Base-by-base conservation (phyloP, 2,329 filamentous ascomycete genomes). In the Aureobasidium pullulans region DNA sequence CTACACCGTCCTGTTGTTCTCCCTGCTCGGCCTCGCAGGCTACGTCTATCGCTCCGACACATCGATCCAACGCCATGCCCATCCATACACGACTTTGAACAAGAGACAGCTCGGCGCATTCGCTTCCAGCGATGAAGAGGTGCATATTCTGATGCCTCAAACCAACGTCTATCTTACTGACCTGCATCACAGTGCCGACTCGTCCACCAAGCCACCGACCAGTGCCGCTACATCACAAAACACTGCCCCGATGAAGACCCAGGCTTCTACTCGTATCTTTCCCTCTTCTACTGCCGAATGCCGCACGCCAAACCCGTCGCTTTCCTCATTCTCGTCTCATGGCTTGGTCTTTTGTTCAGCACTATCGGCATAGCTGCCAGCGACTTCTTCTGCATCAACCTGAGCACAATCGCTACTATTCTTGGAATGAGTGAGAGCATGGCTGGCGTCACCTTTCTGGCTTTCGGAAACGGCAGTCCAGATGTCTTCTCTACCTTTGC, bases 401-500 rank as follows among this genome's bases (percentile, higher is more conserved):
- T 99, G 36, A 94, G 89, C 73, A 97, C 94, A 11, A 94, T 99
- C 66, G 87, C 94, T 23, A 87, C 82, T 60, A 84, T 96, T 56
- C 80, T 97, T 31, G 92, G 93, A 19, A 87, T 99, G 78, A 96
- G 92, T 72, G 92, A 99, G 77, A 97, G 90, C 72, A 81, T 99
- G 74, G 91, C 94, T 0, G 94, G 94, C 37, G 95, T 99, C 31
- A 99, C 94, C 0, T 96, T 99, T 68, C 77, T 99, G 56, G 94
- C 94, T 8, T 95, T 99, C 74, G 94, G 94, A 64, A 99, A 99
- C 77, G 94, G 94, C 56, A 97, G 93, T 62, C 94, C 94, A 2
- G 94, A 99, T 73, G 92, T 99, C 47, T 99, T 99, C 74, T 96
- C 92, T 65, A 99, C 94, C 2, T 97, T 99, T 75, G 94, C 94